Conservation (phyloP, 2,329 filamentous ascomycete genomes). For the Arthrinium puccinioides region DNA sequence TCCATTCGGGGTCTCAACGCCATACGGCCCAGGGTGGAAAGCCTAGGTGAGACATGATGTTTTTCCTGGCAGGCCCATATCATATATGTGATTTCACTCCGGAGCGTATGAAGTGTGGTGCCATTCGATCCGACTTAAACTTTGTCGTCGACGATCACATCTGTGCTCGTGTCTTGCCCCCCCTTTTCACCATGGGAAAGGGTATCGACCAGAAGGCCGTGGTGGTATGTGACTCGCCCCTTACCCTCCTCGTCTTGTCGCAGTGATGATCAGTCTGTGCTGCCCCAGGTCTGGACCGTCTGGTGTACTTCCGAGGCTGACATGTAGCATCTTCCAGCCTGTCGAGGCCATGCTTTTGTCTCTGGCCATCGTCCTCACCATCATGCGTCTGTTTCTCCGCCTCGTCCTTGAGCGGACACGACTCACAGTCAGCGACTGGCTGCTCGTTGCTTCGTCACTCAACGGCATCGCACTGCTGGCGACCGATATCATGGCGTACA, state of each 20-base stretch:
- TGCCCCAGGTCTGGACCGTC: too few relatives aligned
- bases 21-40: too few relatives aligned
- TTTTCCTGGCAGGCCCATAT: too few relatives aligned
- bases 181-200: background rate
- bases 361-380: background rate
- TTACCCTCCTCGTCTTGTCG: background rate
- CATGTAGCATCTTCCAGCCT: background rate
- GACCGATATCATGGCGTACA: constrained; percentile 2
- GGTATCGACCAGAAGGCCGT: background rate
- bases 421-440: constrained; percentile 1
- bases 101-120: background rate
- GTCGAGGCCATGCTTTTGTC: constrained; percentile 1
- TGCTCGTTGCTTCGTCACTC: background rate
- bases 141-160: background rate
- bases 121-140: background rate
- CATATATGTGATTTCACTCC: too few relatives aligned
- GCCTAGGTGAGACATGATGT: too few relatives aligned
- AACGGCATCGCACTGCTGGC: background rate
- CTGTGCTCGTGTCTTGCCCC: background rate
- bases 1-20: too few relatives aligned
- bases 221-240: background rate
- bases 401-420: constrained; percentile 1
- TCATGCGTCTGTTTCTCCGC: constrained; percentile 1
- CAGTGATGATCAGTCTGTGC: background rate
- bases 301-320: background rate